phyloP scores from a whole-genome alignment of 2,329 filamentous ascomycete genomes.

The Botrytis sinoallii region DNA sequence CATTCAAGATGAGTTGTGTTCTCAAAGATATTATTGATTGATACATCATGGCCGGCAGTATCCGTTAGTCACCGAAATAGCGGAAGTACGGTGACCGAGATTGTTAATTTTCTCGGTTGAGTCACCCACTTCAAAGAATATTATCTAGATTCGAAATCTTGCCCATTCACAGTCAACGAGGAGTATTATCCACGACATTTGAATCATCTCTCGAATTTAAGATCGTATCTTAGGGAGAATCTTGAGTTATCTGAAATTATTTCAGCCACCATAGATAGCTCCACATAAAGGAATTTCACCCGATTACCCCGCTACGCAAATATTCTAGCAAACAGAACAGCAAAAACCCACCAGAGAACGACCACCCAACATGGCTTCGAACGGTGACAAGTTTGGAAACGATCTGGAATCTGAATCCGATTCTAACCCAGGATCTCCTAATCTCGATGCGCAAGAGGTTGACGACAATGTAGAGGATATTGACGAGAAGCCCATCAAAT shows the following conservation, averaged over 20 bases:
- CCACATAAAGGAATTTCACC: not conserved
- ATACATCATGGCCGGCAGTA: not conserved
- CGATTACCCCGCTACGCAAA: constrained; percentile 24
- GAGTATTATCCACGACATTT: constrained; percentile 6
- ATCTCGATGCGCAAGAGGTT: constrained; percentile 48
- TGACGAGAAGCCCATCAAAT: constrained; percentile 69
- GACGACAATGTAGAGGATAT: constrained; percentile 56
- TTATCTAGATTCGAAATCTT: constrained; percentile 16
- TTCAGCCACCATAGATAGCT: not conserved
- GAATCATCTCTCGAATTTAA: constrained; percentile 2
- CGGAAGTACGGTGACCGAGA: constrained; percentile 14
- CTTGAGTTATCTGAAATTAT: constrained; percentile 1
- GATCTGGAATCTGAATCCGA: constrained; percentile 69
- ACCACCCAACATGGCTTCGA: constrained; percentile 37
- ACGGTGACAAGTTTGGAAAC: constrained; percentile 64
- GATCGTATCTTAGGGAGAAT: not conserved
- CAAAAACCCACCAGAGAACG: constrained; percentile 22
- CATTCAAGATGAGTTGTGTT: not conserved
- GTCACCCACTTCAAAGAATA: constrained; percentile 22
- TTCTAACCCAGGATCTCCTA: constrained; percentile 56
- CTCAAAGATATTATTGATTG: not conserved
- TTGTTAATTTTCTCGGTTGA: constrained; percentile 19
- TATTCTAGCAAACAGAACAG: constrained; percentile 12
- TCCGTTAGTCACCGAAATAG: constrained; percentile 1
- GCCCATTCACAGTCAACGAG: constrained; percentile 3